Evolutionary conservation across 768 basidiomycete genomes (phyloP).

Genomic region (Phaffia tasmanica): DNA sequence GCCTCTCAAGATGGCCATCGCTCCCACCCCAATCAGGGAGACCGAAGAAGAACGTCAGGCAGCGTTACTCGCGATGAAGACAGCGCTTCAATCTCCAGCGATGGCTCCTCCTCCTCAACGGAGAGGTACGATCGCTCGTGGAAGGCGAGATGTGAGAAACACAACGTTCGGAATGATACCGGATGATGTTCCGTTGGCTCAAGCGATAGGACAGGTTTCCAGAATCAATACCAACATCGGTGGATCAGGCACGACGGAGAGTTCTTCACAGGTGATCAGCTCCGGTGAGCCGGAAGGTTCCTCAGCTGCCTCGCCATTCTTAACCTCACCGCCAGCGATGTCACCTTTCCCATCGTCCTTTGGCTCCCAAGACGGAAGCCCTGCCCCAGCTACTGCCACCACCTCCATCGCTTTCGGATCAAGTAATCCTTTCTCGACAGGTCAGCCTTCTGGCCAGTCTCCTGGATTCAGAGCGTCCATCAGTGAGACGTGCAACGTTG

Average conservation of each 20-base stretch:
- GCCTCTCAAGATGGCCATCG: constrained; percentile 34
- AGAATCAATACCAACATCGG: constrained; percentile 17
- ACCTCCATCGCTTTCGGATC: constrained; percentile 28
- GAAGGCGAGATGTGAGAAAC: constrained; percentile 39
- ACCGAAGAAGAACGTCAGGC: constrained; percentile 37
- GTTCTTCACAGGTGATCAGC: constrained; percentile 10
- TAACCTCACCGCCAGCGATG: constrained; percentile 14
- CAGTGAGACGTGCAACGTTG: constrained; percentile 40
- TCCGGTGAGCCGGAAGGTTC: constrained; percentile 7
- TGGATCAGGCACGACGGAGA: constrained; percentile 6
- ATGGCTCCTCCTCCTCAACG: constrained; percentile 27
- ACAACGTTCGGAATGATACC: constrained; percentile 35
- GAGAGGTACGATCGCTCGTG: constrained; percentile 36
- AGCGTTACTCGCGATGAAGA: constrained; percentile 37
- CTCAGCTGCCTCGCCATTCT: constrained; percentile 4
- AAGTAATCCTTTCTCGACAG: constrained; percentile 32
- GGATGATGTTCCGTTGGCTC: constrained; percentile 33
- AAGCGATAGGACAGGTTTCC: constrained; percentile 25
- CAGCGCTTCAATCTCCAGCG: constrained; percentile 35
- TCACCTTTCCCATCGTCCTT: constrained; percentile 26
- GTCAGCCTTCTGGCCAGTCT: constrained; percentile 12
- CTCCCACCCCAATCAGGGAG: constrained; percentile 36
- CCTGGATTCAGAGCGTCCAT: constrained; percentile 38
- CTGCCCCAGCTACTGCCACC: constrained; percentile 29
- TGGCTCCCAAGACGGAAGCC: constrained; percentile 9